A percentile compares a stretch with the other conserved stretches of the same genome.
phyloP scores from a whole-genome alignment of 1,284 basidiomycete species.

The Cutaneotrichosporon curvatum region DNA sequence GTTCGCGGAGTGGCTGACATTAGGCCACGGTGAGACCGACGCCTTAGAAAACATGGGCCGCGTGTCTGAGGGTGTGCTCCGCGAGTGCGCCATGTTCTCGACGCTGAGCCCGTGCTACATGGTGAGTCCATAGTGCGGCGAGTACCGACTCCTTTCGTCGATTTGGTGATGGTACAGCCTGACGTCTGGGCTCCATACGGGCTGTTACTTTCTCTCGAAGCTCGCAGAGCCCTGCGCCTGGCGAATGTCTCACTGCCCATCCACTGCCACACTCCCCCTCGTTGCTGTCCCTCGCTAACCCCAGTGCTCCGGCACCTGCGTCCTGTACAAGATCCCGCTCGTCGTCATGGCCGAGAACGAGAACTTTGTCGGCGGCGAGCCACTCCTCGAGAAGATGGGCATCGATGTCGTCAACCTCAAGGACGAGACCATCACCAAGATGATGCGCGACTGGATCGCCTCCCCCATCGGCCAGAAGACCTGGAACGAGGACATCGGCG shows the following conservation, averaged over 20 bases:
- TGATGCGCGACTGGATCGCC: conserved; percentile 33
- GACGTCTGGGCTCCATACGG: no score
- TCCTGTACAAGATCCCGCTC: conserved; percentile 26
- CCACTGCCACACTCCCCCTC: no score
- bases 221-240: not conserved
- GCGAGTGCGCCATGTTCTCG: conserved; percentile 32
- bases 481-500: conserved; percentile 39
- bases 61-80: conserved; percentile 19
- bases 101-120: conserved; percentile 26
- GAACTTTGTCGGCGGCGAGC: conserved; percentile 30
- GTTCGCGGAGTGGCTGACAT: conserved; percentile 9
- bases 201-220: no score
- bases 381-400: conserved; percentile 15
- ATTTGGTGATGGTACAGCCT: no score
- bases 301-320: conserved; percentile 26
- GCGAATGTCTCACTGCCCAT: not conserved
- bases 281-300: not conserved
- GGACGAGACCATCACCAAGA: conserved; percentile 19
- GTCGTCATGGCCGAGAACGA: conserved; percentile 31
- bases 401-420: conserved; percentile 29
- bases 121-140: conserved; percentile 11
- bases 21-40: conserved; percentile 33
- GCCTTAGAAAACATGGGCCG: conserved; percentile 35
- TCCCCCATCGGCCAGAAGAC: conserved; percentile 17
- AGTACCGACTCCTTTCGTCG: no score